A percentile compares a stretch with the other conserved stretches of the same genome.
phyloP scores from a whole-genome alignment of 2,329 filamentous ascomycete species.

The Alternaria sp. region DNA sequence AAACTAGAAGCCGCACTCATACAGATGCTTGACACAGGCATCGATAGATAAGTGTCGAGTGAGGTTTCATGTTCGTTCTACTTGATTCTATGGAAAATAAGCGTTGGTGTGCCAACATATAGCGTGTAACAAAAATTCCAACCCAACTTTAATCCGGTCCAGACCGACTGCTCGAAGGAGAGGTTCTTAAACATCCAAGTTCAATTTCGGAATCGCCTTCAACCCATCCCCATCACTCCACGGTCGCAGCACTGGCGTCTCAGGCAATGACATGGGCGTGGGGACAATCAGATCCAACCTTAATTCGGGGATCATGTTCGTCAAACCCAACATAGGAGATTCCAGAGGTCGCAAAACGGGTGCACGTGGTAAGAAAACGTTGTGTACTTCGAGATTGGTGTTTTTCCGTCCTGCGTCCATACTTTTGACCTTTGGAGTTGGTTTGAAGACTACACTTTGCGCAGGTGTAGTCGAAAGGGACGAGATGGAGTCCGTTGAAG shows the following conservation, averaged over 20 bases:
- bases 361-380: neutral
- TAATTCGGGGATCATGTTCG: neutral
- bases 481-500: neutral
- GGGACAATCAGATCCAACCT: neutral
- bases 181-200: neutral
- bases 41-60: neutral
- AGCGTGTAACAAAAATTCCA: neutral
- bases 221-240: neutral
- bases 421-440: neutral
- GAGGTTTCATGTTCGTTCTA: neutral
- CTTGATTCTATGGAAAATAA: no score
- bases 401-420: neutral
- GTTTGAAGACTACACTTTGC: neutral
- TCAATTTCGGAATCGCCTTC: neutral
- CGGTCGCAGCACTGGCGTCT: neutral
- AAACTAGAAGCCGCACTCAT: conserved; percentile 30
- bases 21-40: neutral
- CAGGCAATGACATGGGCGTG: neutral
- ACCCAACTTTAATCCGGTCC: neutral
- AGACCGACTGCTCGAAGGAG: neutral
- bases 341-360: neutral
- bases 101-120: no score
- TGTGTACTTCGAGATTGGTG: neutral
- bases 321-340: neutral
- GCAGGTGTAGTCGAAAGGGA: neutral